A percentile compares a stretch with the other conserved stretches of the same genome.
These are phyloP conservation scores for Naegleria gruberi DNA, from an alignment of 208 protist genomes.

Conservation along the genomic window DNA sequence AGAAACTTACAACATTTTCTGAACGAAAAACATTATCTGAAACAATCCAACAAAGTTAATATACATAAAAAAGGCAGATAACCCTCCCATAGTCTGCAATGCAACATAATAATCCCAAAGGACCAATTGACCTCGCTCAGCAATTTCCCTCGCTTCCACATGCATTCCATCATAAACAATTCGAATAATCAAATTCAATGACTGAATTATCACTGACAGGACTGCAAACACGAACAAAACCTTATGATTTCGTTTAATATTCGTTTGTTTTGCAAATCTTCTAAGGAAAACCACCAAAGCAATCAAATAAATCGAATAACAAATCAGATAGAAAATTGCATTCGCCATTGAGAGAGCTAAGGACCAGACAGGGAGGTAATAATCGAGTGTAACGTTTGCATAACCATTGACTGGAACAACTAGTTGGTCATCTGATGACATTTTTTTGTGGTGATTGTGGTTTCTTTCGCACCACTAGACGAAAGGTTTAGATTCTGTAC, in stretches of 20 bases:
- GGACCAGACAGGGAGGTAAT: background rate
- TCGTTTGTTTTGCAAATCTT: background rate
- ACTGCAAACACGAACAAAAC: background rate
- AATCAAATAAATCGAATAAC: background rate
- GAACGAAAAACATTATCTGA: background rate
- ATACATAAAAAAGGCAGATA: background rate
- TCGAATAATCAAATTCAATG: background rate
- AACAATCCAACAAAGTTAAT: background rate
- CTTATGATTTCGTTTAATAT: background rate
- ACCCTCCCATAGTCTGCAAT: background rate
- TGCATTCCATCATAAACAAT: background rate
- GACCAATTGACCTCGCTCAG: background rate
- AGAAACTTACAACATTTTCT: background rate
- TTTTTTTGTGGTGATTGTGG: background rate
- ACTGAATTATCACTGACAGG: background rate
- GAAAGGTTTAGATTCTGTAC: too few relatives aligned
- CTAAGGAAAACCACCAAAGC: background rate
- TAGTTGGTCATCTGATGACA: too few relatives aligned
- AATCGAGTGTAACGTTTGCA: background rate
- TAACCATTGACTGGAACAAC: background rate
- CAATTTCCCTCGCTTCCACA: background rate
- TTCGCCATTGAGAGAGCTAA: background rate
- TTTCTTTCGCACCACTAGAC: too few relatives aligned
- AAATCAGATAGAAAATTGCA: background rate
- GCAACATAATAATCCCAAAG: background rate